Base-by-base conservation (phyloP, 768 basidiomycete genomes). In the Kondoa malvinella region DNA sequence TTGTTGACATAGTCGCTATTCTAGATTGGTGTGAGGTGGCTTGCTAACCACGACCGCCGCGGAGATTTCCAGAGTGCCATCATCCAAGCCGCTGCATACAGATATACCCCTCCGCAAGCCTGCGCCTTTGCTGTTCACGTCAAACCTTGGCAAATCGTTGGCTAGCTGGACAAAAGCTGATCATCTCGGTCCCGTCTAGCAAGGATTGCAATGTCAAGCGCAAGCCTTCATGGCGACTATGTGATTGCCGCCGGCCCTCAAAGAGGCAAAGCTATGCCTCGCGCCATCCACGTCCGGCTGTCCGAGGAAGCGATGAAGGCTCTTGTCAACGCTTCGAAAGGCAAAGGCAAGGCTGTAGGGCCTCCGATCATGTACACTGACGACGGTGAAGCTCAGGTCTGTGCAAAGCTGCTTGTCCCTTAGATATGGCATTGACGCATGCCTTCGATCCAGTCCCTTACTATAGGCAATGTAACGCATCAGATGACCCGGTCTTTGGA, bases 211-310 rank as follows among this genome's bases (percentile, higher is more conserved):
- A 50, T 50, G 58, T 8, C 58, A 4, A 29, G 58, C 58, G 58
- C 58, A 25, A 25, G 58, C 15, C 30, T 60, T 4, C 58, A 60
- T 14, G 58, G 58, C 12, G 58, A 25, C 27, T 60, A 31, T 14
- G 14, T 8, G n/a, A 8, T 25, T 12, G n/a, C 30, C 14, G 14
- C 58, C 27, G 4, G 8, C 8, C 4, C n/a, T 26, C 8, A 4
- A 60, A 60, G 58, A 4, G 58, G 58, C 30, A 4, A 14, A 60
- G 83, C 67, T 75, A 85, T 30, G 78, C 76, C 27, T 80, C 80
- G 64, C 84, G 86, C 73, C 83, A 83, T 66, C 78, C 86, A 27
- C 84, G 86, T 72, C 84, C 84, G 74, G 78, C 80, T 59, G 77
- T 82, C 66, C 79, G 76, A 71, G 80, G 78, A 50, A 77, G 73